Base-by-base conservation (phyloP, 2,329 filamentous ascomycete species). In the Paracoccidioides brasiliensis region DNA sequence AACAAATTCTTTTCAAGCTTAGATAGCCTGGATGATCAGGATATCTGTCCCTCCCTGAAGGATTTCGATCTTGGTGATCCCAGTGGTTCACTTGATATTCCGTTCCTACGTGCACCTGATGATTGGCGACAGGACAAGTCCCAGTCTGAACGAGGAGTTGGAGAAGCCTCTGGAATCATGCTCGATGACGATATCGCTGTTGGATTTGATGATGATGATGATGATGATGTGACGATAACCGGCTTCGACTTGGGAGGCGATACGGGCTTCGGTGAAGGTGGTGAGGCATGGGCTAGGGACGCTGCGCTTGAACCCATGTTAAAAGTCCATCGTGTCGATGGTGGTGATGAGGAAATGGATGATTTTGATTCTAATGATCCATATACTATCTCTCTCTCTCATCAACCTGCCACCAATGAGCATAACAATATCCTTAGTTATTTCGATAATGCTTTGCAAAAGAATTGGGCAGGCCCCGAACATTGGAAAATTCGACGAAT, bases 381-480 rank as follows among this genome's bases (percentile, higher is more conserved):
- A 60, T 96, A 89, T 66, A 78, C 85, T 30, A 80, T 96, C 12
- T 86, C 86, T n/a, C 82, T 95, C 74, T 81, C 81, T 43, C 85
- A 86, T 62, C 78, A 80, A 53, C 82, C 82, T 55, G 78, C 78
- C 52, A 88, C 88, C 57, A 73, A 72, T 45, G 76, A 85, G 68
- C 90, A 96, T 67, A 89, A 97, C 63, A 91, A 95, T 64, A 95
- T 98, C 56, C 79, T 98, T n/a, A 86, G 88, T 66, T 98, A 97
- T 74, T 98, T 98, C 67, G 93, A 98, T 69, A 89, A 95, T 66
- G 90, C 91, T 2, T 74, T 97, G 45, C 88, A 93, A 68, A 97
- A 95, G 78, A 96, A 96, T 66, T 98, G 93, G 91, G 85, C 86
- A 5, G 94, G 90, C 51, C 91, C 93, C n/a, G 93, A 97, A 69